Base-by-base conservation (phyloP, 2,329 filamentous ascomycete genomes). In the Blastomyces silverae region DNA sequence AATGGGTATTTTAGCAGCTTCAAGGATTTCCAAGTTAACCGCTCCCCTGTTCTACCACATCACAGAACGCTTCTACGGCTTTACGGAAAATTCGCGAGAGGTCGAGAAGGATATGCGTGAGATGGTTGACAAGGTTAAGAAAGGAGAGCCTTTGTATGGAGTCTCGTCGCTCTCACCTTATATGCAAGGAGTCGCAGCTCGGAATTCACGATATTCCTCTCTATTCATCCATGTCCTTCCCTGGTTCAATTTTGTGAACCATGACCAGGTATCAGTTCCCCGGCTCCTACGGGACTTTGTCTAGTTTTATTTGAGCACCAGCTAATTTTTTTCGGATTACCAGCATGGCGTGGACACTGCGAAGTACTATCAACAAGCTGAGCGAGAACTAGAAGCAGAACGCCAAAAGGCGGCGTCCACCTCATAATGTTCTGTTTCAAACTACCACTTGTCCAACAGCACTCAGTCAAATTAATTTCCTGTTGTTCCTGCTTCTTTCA, bases 201-300 rank as follows among this genome's bases (percentile, higher is more conserved):
- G 94, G 71, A 96, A 99, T 82, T 96, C 92, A 73, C 85, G 94
- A 75, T 97, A 96, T 82, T 88, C 90, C 48, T 89, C 89, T 52
- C 82, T 94, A 42, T 94, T 93, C 78, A 81, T 90, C 69, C 89
- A 92, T 74, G 86, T 93, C 64, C 81, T 99, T 64, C 92, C 93
- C 50, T 97, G 92, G 94, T 93, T 96, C 81, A 99, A 99, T 83
- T 89, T 99, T 80, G 93, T 96, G 74, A 97, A 99, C 80, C 94
- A 99, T 80, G 88, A 86, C 75, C 85, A 87, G 76, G 83, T 84
- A 73, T 70, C 78, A 17, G 37, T 63, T 48, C 22, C 20, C 53
- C 4, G 28, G 59, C 17, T 17, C n/a, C 31, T 48, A 44, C 31
- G 39, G 48, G 3, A 50, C 4, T 50, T 11, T 22, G n/a, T 39